Conservation (phyloP, 495 filamentous ascomycete species). For the Lophiotrema nucula region DNA sequence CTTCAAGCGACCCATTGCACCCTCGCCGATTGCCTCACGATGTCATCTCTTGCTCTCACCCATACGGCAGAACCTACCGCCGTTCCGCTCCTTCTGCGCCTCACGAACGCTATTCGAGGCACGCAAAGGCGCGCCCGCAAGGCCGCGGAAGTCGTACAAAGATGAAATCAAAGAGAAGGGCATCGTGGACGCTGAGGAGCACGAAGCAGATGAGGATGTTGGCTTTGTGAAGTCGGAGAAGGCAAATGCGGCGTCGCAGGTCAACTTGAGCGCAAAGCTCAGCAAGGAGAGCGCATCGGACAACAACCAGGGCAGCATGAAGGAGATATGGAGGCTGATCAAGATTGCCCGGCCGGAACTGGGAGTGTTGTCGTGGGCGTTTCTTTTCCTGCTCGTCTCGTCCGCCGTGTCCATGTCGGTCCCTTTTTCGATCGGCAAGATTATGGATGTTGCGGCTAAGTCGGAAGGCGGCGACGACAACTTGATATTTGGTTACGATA, state of each 20-base stretch:
- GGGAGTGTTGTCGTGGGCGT: conserved; percentile 73
- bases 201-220: conserved; percentile 49
- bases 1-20: conserved; percentile 6
- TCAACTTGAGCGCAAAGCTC: conserved; percentile 84
- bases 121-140: conserved; percentile 12
- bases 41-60: neutral
- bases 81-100: conserved; percentile 17
- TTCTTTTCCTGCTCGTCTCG: conserved; percentile 79
- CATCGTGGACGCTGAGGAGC: conserved; percentile 39
- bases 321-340: conserved; percentile 82
- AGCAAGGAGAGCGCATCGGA: conserved; percentile 71
- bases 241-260: conserved; percentile 79
- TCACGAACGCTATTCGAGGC: conserved; percentile 22
- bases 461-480: conserved; percentile 50
- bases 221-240: conserved; percentile 71
- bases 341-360: conserved; percentile 85
- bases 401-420: conserved; percentile 91
- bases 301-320: conserved; percentile 59
- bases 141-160: conserved; percentile 26
- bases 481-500: conserved; percentile 68
- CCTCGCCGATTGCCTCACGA: neutral
- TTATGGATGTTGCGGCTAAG: conserved; percentile 82
- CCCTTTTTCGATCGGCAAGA: conserved; percentile 92
- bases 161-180: conserved; percentile 36
- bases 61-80: neutral